Percentiles rank a stretch among this genome's conserved stretches.
phyloP scores from a whole-genome alignment of 331 rosid species.

The Quercus lobata region DNA sequence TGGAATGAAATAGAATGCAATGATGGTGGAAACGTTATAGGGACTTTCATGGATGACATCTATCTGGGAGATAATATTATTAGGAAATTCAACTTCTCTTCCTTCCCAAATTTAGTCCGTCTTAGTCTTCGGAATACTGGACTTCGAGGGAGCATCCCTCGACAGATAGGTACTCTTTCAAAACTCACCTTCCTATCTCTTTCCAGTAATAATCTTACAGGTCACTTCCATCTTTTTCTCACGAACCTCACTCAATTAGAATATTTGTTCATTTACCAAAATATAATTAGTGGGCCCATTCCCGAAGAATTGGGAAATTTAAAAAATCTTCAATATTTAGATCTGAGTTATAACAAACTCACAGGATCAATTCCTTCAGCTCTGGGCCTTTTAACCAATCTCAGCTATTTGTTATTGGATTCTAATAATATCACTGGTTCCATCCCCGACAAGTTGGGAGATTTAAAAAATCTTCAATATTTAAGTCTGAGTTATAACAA shows the following conservation, averaged over 20 bases:
- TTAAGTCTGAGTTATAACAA: fast-evolving
- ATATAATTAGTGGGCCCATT: too few species aligned
- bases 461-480: too few species aligned
- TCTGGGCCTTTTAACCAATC: too few species aligned
- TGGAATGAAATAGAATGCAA: background rate
- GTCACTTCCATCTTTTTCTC: background rate
- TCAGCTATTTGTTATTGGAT: fast-evolving
- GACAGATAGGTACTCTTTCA: background rate
- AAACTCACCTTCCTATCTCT: background rate
- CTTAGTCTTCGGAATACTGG: fast-evolving
- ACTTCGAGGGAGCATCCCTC: too few species aligned
- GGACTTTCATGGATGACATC: fast-evolving
- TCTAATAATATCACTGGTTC: too few species aligned
- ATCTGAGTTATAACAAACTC: background rate
- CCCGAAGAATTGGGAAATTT: background rate
- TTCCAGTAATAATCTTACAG: background rate
- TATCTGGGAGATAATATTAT: too few species aligned
- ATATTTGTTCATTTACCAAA: fast-evolving
- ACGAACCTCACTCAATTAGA: background rate
- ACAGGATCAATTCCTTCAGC: background rate
- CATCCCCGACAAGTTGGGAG: too few species aligned
- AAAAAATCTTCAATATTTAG: background rate
- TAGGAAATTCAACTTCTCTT: too few species aligned
- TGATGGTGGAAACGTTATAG: background rate
- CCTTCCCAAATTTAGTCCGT: too few species aligned